Evolutionary conservation across 148 eudicot genomes (phyloP).

Genomic region (Fagopyrum esculentum): DNA sequence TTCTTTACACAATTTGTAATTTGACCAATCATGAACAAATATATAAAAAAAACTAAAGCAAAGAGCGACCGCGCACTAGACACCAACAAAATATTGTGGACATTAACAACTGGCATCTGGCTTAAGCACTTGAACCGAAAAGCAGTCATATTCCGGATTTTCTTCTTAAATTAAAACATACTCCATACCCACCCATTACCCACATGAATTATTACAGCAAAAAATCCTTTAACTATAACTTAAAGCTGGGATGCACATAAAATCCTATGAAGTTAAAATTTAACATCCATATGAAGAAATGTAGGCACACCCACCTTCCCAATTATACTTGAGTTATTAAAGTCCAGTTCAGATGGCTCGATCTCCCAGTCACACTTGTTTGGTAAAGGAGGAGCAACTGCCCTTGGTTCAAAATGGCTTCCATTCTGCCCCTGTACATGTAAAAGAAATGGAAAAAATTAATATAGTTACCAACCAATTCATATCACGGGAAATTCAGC

Average conservation of each 20-base stretch:
- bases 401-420: constrained; percentile 86
- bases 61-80: not conserved
- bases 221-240: no score
- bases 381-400: constrained; percentile 80
- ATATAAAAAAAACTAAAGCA: not conserved
- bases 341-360: constrained; percentile 87
- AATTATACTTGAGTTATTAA: constrained; percentile 55
- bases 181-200: no score
- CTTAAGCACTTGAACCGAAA: no score
- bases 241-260: no score
- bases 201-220: no score
- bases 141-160: no score
- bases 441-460: not conserved
- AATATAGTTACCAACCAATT: not conserved
- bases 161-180: no score
- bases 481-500: not conserved
- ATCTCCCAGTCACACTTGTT: constrained; percentile 97
- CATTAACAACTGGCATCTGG: no score
- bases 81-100: not conserved
- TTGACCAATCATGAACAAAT: not conserved
- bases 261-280: no score
- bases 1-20: not conserved
- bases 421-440: constrained; percentile 82
- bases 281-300: not conserved
- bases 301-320: constrained; percentile 59